Base-by-base conservation (phyloP, 345 rosid species). In the Citropsis articulata region DNA sequence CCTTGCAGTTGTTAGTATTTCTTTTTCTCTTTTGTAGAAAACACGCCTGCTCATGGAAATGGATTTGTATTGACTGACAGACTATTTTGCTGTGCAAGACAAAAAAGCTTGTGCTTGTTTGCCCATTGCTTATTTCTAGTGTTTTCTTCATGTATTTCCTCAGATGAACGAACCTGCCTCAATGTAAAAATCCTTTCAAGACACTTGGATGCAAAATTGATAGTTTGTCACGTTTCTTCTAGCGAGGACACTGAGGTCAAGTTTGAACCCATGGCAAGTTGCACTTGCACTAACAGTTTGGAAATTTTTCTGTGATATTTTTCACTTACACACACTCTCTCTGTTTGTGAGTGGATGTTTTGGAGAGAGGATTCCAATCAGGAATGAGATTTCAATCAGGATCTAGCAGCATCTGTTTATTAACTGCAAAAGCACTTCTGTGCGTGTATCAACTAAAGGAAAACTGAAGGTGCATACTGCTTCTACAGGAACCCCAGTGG, bases 121-220 rank as follows among this genome's bases (percentile, higher is more conserved):
- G 33, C 27, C 61, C 66, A 16, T 76, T 78, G 78, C 75, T 80
- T 40, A 75, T 35, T 40, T 31, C 78, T 66, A 36, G 35, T 61
- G 70, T 67, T 73, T 35, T 63, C 33, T 28, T 79, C 74, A 66
- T 65, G 36, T 70, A 66, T 68, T 36, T 69, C 72, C 75, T 83
- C 94, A 91, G 97, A 79, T 83, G 87, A 73, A 57, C 77, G 81
- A 42, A 65, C 77, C 79, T 88, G 79, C 84, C 48, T 87, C 4
- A 75, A 86, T 79, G 91, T 89, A 33, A 85, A 86, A 78, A 85
- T 94, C 80, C 75, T 87, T 82, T 88, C 98, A 31, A 91, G 87
- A 86, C 83, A 81, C 81, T 81, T 94, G 85, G 98, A 94, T 38
- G 99, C 91, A 30, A 94, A 90, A 83, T 84, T 94, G 56, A 85